Base-by-base conservation (phyloP, 257 asterid genomes). In the Phtheirospermum japonicum region DNA sequence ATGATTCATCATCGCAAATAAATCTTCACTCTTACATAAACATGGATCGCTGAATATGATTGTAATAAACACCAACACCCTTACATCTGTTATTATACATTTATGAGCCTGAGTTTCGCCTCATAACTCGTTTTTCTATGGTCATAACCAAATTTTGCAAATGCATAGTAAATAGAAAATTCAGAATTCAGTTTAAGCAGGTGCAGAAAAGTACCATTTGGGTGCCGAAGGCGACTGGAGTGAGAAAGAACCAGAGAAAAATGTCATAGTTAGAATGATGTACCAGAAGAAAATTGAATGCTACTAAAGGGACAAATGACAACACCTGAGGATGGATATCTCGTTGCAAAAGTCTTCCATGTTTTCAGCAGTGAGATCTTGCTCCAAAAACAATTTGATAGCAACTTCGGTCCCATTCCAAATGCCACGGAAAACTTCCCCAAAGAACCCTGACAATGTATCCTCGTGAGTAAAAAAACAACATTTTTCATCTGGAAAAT, bases 351-450 rank as follows among this genome's bases (percentile, higher is more conserved):
- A 93, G 66, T 93, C 99, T 82, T 89, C 97, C 97, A 93, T 93
- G 66, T 93, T 93, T 82, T 93, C 99, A 51, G 89, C 94, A 56
- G 96, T 93, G 70, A 93, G 94, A 72, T 93, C 99, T 81, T 93
- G 99, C 84, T 89, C 99, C 82, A 93, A 69, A 75, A 93, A 93
- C 71, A 89, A 91, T 81, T 93, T 93, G 71, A 93, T 81, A 43
- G 99, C 99, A 73, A 93, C 99, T 68, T 89, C 95, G 42, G 95
- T 89, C 52, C 99, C 99, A 74, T 93, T 89, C 99, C 99, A 93
- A 72, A 77, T 67, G 70, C 99, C 99, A 64, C 96, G 96, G 63
- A 93, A 93, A 72, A 93, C 99, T 80, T 93, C 99, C 40, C 99
- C 99, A 71, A 93, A 93, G 76, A 93, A 93, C 40, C 99, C 99